phyloP scores from a whole-genome alignment of 495 filamentous ascomycete genomes.

The Penicillium pulvis region DNA sequence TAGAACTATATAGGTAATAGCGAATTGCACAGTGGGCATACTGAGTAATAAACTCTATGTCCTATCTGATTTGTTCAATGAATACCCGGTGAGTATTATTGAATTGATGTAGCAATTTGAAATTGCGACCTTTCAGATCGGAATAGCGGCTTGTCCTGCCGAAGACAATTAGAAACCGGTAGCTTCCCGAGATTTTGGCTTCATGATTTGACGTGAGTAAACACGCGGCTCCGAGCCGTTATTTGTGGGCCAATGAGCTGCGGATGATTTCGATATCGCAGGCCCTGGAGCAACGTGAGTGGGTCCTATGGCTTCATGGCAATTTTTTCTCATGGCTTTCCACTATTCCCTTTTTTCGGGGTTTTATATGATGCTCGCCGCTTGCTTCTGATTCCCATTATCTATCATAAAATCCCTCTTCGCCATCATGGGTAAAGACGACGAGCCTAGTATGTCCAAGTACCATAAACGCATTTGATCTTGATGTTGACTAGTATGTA shows the following conservation, averaged over 20 bases:
- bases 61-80: too few relatives aligned
- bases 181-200: background rate
- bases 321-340: constrained; percentile 12
- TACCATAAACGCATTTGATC: background rate
- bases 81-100: background rate
- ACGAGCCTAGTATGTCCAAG: constrained; percentile 33
- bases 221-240: background rate
- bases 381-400: constrained; percentile 1
- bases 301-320: constrained; percentile 16
- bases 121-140: too few relatives aligned
- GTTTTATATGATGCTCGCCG: constrained; percentile 6
- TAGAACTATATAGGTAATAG: background rate
- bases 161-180: background rate
- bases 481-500: constrained; percentile 8
- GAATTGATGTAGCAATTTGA: too few relatives aligned
- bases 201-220: background rate
- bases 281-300: constrained; percentile 3
- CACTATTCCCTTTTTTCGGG: background rate
- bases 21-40: background rate
- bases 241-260: background rate
- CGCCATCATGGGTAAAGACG: constrained; percentile 39
- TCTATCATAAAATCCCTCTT: background rate
- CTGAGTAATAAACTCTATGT: background rate
- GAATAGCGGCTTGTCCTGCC: background rate
- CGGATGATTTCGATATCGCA: constrained; percentile 8